Evolutionary conservation across 331 rosid genomes (phyloP), one percentile per base, ranked within the genome.

Genomic region (Quercus lobata): DNA sequence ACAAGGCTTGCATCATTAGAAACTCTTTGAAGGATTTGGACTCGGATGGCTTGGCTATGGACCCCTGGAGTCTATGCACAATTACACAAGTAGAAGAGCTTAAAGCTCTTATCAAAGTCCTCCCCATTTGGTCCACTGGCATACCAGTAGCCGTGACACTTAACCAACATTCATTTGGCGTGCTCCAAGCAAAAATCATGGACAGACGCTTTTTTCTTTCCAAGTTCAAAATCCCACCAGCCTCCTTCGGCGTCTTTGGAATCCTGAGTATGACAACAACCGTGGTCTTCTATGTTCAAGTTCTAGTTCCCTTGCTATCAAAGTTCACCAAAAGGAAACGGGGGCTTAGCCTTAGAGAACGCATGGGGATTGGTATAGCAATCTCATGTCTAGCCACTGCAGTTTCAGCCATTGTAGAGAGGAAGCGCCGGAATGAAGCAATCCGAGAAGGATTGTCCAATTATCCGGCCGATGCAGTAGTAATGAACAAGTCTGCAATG

Each of bases 61-160:
- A n/a, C n/a, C n/a, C n/a, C n/a, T n/a, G n/a, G n/a, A n/a, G n/a
- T n/a, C n/a, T n/a, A n/a, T n/a, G n/a, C n/a, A n/a, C n/a, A n/a
- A n/a, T n/a, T n/a, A n/a, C n/a, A n/a, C n/a, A n/a, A n/a, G n/a
- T n/a, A n/a, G n/a, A n/a, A 81, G 96, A 91, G 76, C 80, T 95
- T 1, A 95, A 92, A 74, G 89, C 84, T 37, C 68, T 95, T 3
- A 70, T 95, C 72, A 93, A 82, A 75, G 88, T 95, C 41, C 82
- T 92, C 35, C 97, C 97, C 0, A 84, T 95, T 52, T 92, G 97
- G 97, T 92, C 97, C 30, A 78, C 93, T 1, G 87, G 92, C 68
- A 84, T 95, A 58, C 30, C 83, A 5, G 27, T 90, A 58, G 80
- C 81, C 0, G 74, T 76, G 18, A 27, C 78, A 61, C 73, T 87